Conservation (phyloP, 2,329 filamentous ascomycete species). For the Trichoderma gracile region DNA sequence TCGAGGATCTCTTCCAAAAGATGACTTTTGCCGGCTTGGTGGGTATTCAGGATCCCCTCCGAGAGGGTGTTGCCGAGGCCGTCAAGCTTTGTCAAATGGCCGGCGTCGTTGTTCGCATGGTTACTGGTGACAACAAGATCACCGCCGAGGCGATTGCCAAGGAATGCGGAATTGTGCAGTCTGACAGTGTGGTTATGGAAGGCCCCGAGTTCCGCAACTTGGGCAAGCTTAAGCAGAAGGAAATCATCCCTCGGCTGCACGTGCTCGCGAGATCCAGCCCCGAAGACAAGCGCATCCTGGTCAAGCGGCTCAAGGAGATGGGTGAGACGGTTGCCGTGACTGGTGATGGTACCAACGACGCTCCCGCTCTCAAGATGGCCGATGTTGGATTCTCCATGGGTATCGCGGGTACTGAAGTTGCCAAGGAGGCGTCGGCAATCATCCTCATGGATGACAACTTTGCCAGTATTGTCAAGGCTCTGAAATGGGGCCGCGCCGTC, state of each 20-base stretch:
- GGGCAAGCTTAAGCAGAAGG: slow-evolving; percentile 62
- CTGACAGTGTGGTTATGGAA: slow-evolving; percentile 71
- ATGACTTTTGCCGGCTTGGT: slow-evolving; percentile 71
- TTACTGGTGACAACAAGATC: slow-evolving; percentile 78
- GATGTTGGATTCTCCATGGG: slow-evolving; percentile 88
- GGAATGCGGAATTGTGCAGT: slow-evolving; percentile 73
- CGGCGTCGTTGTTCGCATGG: slow-evolving; percentile 80
- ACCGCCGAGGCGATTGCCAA: slow-evolving; percentile 77
- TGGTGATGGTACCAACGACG: slow-evolving; percentile 82
- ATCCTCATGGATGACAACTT: slow-evolving; percentile 90
- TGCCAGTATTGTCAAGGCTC: slow-evolving; percentile 78
- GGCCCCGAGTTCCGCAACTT: slow-evolving; percentile 77
- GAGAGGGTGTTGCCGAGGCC: slow-evolving; percentile 71
- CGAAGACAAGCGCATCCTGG: slow-evolving; percentile 74
- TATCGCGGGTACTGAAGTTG: slow-evolving; percentile 78
- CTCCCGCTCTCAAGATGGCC: slow-evolving; percentile 75
- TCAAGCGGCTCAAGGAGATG: slow-evolving; percentile 68
- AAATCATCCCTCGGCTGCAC: slow-evolving; percentile 67
- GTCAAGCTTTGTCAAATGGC: slow-evolving; percentile 72
- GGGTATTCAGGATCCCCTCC: slow-evolving; percentile 79
- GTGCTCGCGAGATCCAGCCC: slow-evolving; percentile 74
- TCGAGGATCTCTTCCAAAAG: slow-evolving; percentile 66
- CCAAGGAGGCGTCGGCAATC: slow-evolving; percentile 81
- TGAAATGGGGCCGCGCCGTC: slow-evolving; percentile 77
- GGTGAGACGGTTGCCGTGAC: slow-evolving; percentile 80